A percentile compares a stretch with the other conserved stretches of the same genome.
These are phyloP conservation scores for Russula olivacea DNA, from an alignment of 768 basidiomycete species.

Conservation along the genomic window DNA sequence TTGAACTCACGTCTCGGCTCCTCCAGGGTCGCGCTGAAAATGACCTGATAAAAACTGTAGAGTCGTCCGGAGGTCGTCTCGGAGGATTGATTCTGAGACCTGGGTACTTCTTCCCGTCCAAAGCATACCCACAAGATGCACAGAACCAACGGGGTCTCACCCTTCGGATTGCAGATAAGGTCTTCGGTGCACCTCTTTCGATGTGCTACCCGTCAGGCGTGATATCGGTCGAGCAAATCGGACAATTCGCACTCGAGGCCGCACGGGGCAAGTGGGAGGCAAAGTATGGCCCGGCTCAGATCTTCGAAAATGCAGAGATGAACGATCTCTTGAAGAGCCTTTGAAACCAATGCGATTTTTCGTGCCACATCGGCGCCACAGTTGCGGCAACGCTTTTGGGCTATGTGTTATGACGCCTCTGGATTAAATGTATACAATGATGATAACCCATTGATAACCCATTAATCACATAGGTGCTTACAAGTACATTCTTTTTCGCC, in stretches of 20 bases:
- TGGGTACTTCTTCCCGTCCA: conserved; percentile 24
- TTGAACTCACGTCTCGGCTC: background rate
- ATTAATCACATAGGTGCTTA: too few relatives aligned
- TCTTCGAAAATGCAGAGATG: conserved; percentile 24
- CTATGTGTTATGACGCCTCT: too few relatives aligned
- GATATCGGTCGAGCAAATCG: conserved; percentile 16
- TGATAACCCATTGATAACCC: too few relatives aligned
- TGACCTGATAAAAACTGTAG: conserved; percentile 4
- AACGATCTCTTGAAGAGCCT: conserved; percentile 8
- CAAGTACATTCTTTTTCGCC: too few relatives aligned
- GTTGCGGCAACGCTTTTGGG: too few relatives aligned
- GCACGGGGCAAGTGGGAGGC: conserved; percentile 21
- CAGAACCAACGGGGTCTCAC: conserved; percentile 10
- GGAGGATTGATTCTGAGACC: conserved; percentile 18
- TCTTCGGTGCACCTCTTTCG: conserved; percentile 9
- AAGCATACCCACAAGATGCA: conserved; percentile 20
- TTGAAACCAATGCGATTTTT: background rate
- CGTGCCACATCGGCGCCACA: background rate
- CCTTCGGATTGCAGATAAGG: conserved; percentile 9
- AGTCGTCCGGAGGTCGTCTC: conserved; percentile 15
- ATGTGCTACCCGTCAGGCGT: conserved; percentile 4
- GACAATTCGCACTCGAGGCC: conserved; percentile 15
- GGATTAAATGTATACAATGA: too few relatives aligned
- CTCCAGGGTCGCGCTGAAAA: conserved; percentile 24
- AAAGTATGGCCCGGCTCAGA: background rate